Conservation (phyloP, 352 stramenopile species). For the Pythium rishiriense region DNA sequence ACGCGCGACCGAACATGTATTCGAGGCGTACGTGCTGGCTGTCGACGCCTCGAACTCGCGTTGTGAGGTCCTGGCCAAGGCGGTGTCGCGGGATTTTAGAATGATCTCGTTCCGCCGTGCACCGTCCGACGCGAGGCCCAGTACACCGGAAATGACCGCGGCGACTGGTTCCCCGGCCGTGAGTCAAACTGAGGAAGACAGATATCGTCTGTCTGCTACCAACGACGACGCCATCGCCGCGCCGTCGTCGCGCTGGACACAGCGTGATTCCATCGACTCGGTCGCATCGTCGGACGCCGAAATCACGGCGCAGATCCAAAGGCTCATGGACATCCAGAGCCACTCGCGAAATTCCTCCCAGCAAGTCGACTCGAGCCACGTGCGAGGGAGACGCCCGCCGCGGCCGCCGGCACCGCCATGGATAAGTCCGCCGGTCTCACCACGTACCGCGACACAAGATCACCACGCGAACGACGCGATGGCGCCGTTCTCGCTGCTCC, state of each 20-base stretch:
- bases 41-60: not conserved
- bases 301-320: not conserved
- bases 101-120: constrained; percentile 20
- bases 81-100: constrained; percentile 2
- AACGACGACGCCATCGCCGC: not conserved
- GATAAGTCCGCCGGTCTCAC: too few relatives aligned
- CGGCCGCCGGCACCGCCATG: not conserved
- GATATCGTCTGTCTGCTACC: too few relatives aligned
- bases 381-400: not conserved
- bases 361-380: not conserved
- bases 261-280: constrained; percentile 7
- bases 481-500: constrained; percentile 10
- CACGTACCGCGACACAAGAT: too few relatives aligned
- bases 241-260: not conserved
- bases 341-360: not conserved
- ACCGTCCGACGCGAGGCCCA: not conserved
- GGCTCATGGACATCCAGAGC: not conserved
- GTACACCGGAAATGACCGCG: not conserved
- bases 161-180: not conserved
- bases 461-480: not conserved
- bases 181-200: not conserved
- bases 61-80: not conserved
- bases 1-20: constrained; percentile 50
- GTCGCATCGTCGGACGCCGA: not conserved
- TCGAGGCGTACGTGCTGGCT: constrained; percentile 23